Conservation (phyloP, 2,329 filamentous ascomycete genomes). For the Teratosphaeria viscida region DNA sequence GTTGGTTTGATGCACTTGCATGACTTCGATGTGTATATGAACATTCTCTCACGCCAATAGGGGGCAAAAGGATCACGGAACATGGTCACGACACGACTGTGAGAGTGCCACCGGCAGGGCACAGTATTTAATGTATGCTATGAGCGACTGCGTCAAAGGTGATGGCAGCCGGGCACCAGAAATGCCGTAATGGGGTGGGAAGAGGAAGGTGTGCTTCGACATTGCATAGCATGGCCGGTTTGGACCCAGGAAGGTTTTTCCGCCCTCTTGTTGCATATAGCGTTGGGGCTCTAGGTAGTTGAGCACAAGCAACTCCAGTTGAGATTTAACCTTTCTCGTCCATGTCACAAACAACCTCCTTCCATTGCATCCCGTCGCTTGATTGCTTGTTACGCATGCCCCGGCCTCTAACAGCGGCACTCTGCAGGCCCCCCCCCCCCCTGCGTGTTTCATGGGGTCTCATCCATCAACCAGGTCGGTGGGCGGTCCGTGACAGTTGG, state of each 20-base stretch:
- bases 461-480: no score
- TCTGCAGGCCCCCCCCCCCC: no score
- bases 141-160: background rate
- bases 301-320: background rate
- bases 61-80: background rate
- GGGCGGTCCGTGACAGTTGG: no score
- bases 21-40: conserved; percentile 19
- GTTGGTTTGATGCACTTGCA: conserved; percentile 10
- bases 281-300: background rate
- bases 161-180: background rate
- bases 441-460: no score
- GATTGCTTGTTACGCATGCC: background rate
- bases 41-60: conserved; percentile 6
- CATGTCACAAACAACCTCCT: background rate
- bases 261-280: background rate
- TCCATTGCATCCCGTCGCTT: background rate
- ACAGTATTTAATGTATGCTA: conserved; percentile 1
- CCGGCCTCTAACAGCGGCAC: no score
- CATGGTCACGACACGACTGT: background rate
- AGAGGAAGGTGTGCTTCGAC: background rate
- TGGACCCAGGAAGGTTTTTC: background rate
- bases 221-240: background rate
- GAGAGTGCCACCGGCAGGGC: background rate
- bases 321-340: background rate
- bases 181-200: background rate